phyloP scores from a whole-genome alignment of 2,329 filamentous ascomycete species.

The Fusarium secorum region DNA sequence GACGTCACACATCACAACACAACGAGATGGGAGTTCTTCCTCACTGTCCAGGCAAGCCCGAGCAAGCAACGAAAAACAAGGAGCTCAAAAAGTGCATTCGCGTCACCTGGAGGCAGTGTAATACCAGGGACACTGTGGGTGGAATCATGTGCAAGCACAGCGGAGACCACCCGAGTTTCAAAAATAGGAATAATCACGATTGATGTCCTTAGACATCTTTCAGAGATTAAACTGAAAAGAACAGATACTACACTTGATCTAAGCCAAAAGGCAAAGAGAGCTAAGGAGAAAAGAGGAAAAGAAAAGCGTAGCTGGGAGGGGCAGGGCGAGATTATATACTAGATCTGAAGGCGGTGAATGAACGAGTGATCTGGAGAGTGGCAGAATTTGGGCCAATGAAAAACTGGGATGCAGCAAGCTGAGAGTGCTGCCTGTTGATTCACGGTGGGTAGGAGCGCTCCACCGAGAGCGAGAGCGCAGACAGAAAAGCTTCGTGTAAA shows the following conservation, averaged over 20 bases:
- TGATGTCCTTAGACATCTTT: conserved; percentile 77
- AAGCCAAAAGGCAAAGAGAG: conserved; percentile 70
- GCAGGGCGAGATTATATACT: conserved; percentile 34
- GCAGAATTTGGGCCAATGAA: conserved; percentile 26
- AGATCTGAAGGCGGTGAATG: conserved; percentile 1
- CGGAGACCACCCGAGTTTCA: conserved; percentile 47
- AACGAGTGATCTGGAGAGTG: not conserved
- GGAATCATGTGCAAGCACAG: conserved; percentile 53
- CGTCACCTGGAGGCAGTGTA: conserved; percentile 45
- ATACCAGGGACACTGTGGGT: conserved; percentile 54
- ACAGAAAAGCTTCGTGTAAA: not conserved
- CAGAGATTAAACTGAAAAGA: conserved; percentile 98
- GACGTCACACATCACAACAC: accelerated
- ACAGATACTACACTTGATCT: conserved; percentile 97
- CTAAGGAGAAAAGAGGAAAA: conserved; percentile 49
- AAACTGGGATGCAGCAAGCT: not conserved
- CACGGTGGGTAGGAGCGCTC: not conserved
- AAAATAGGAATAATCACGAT: conserved; percentile 82
- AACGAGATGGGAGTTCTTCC: conserved; percentile 53
- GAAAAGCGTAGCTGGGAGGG: conserved; percentile 28
- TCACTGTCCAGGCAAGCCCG: conserved; percentile 51
- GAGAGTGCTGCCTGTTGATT: conserved; percentile 20
- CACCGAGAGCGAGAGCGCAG: not conserved
- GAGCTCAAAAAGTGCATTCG: conserved; percentile 44
- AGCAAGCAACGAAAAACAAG: conserved; percentile 51